phyloP scores from a whole-genome alignment of 2,329 filamentous ascomycete species.

The Alternaria conjuncta region DNA sequence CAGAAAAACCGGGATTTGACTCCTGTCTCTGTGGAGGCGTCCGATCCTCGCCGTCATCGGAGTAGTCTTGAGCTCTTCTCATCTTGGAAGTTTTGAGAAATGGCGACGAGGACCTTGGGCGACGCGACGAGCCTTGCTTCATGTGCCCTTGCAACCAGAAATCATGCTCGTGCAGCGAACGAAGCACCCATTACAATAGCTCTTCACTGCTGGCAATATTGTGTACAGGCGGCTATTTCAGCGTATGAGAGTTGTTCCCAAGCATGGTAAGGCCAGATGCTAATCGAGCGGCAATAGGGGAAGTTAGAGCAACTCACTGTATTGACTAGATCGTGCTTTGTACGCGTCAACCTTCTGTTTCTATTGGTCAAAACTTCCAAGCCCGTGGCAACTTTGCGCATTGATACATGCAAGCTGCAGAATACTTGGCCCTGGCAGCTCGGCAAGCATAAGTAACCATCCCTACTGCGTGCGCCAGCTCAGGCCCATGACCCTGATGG shows the following conservation, averaged over 20 bases:
- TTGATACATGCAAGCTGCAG: constrained; percentile 27
- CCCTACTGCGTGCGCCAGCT: constrained; percentile 26
- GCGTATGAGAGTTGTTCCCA: constrained; percentile 9
- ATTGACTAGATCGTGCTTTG: constrained; percentile 22
- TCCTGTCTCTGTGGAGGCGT: constrained; percentile 25
- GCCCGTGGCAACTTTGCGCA: constrained; percentile 33
- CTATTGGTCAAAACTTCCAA: constrained; percentile 24
- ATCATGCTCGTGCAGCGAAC: constrained; percentile 33
- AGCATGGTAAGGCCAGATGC: neutral
- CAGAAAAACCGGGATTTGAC: constrained; percentile 19
- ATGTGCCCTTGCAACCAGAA: constrained; percentile 23
- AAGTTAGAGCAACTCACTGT: constrained; percentile 25
- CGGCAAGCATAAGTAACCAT: constrained; percentile 31
- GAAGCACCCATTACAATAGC: constrained; percentile 32
- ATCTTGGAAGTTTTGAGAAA: constrained; percentile 23
- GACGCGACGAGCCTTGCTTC: constrained; percentile 16
- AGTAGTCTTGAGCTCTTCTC: constrained; percentile 31
- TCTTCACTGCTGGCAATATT: constrained; percentile 17
- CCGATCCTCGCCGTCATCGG: constrained; percentile 30
- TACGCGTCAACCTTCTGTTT: constrained; percentile 27
- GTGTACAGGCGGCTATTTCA: constrained; percentile 20
- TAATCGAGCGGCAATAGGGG: neutral
- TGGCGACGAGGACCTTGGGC: constrained; percentile 17
- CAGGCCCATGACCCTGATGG: constrained; percentile 24
- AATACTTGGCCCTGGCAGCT: constrained; percentile 34